Percentiles rank a stretch among this genome's conserved stretches.
Conservation (phyloP, 2,329 filamentous ascomycete genomes). For the Diaporthe helianthi region DNA sequence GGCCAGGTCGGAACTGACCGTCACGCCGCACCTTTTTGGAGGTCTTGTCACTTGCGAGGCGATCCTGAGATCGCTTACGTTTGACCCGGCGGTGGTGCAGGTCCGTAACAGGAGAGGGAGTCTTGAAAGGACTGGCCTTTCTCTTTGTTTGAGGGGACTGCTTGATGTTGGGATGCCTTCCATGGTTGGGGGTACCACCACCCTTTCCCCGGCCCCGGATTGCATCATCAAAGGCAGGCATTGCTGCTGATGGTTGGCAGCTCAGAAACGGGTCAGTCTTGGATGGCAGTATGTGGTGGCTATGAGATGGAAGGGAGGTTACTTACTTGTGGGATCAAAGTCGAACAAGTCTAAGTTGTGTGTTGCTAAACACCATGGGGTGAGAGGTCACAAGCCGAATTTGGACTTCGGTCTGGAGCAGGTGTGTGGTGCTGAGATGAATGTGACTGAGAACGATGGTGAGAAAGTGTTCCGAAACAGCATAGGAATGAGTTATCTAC, state of each 20-base stretch:
- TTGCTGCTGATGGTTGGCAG: neutral
- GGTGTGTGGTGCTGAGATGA: too few relatives aligned
- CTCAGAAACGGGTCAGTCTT: neutral
- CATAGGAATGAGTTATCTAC: too few relatives aligned
- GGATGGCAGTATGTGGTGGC: neutral
- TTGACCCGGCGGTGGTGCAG: neutral
- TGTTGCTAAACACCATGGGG: neutral
- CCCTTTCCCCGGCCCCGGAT: neutral
- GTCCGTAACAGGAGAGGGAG: neutral
- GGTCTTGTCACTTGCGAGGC: neutral
- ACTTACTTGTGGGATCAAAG: constrained; percentile 2
- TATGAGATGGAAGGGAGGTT: neutral
- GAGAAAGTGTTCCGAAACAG: too few relatives aligned
- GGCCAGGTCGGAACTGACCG: too few relatives aligned
- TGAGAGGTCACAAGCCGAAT: neutral
- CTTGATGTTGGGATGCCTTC: too few relatives aligned
- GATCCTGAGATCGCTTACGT: neutral
- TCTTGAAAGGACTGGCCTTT: neutral
- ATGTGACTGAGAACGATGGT: too few relatives aligned
- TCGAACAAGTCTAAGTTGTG: neutral
- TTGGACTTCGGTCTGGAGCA: neutral
- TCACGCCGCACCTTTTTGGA: neutral
- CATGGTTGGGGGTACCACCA: too few relatives aligned
- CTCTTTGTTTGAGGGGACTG: neutral
- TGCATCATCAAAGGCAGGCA: neutral